phyloP scores from a whole-genome alignment of 495 filamentous ascomycete species.

The Delitschia confertaspora region DNA sequence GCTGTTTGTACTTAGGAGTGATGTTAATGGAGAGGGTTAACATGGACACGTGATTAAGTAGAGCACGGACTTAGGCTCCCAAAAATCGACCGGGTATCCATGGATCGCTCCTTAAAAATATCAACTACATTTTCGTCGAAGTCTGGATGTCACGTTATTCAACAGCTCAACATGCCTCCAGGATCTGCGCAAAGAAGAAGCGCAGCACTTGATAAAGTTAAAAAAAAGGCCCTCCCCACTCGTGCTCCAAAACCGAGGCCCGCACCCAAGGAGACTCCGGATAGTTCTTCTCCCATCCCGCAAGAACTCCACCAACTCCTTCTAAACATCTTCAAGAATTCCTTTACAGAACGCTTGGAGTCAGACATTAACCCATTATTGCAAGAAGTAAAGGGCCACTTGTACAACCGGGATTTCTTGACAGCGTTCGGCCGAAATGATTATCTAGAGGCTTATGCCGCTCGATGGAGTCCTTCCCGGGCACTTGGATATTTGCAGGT shows the following conservation, averaged over 20 bases:
- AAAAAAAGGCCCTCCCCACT: too few relatives aligned
- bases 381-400: slow-evolving; percentile 71
- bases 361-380: slow-evolving; percentile 46
- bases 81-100: too few relatives aligned
- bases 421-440: slow-evolving; percentile 64
- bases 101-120: too few relatives aligned
- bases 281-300: slow-evolving; percentile 31
- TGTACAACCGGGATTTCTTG: slow-evolving; percentile 77
- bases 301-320: slow-evolving; percentile 59
- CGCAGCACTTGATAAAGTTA: too few relatives aligned
- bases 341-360: slow-evolving; percentile 44
- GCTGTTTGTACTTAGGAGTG: background rate
- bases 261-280: too few relatives aligned
- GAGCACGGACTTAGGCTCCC: too few relatives aligned
- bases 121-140: too few relatives aligned
- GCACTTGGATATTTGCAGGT: slow-evolving; percentile 70
- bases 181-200: too few relatives aligned
- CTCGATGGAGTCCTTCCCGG: slow-evolving; percentile 76
- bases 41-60: too few relatives aligned
- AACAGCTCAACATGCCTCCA: too few relatives aligned
- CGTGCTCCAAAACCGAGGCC: too few relatives aligned
- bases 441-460: slow-evolving; percentile 67
- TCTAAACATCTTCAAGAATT: slow-evolving; percentile 63
- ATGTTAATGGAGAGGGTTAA: background rate
- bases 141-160: too few relatives aligned